Conservation (phyloP, 2,329 filamentous ascomycete genomes). For the Dothiorella sarmentorum region DNA sequence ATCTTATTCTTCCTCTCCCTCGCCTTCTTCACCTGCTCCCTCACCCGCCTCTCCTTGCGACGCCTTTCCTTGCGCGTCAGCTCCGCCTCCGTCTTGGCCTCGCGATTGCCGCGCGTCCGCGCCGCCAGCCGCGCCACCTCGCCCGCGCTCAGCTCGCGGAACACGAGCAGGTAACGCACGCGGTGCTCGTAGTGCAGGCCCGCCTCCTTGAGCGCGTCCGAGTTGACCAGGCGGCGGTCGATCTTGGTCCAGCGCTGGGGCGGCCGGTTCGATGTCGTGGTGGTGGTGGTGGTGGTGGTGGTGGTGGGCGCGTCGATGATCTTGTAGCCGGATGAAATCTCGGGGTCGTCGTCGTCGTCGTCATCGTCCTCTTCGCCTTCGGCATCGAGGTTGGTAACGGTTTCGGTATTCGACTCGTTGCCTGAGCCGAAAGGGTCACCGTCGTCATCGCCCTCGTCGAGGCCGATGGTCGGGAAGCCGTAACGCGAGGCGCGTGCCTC, state of each 20-base stretch:
- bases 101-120: conserved; percentile 22
- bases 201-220: conserved; percentile 22
- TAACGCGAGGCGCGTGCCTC: conserved; percentile 20
- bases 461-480: conserved; percentile 8
- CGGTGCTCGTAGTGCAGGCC: conserved; percentile 24
- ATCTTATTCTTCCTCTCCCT: neutral
- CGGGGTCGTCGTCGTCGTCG: conserved; percentile 10
- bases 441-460: neutral
- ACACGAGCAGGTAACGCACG: conserved; percentile 21
- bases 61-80: neutral
- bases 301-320: neutral
- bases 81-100: conserved; percentile 5
- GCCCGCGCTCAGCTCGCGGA: conserved; percentile 21
- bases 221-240: conserved; percentile 23
- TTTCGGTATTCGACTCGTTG: neutral
- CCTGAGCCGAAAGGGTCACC: neutral
- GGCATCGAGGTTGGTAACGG: neutral
- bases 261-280: too few species aligned
- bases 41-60: neutral
- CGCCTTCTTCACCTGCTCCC: neutral
- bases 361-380: neutral
- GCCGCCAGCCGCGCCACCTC: conserved; percentile 24
- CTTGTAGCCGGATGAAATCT: conserved; percentile 17
- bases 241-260: conserved; percentile 26
- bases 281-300: neutral